These are phyloP conservation scores for Rhodosporidiobolus sp. DNA, from an alignment of 768 basidiomycete genomes.

Conservation along the genomic window DNA sequence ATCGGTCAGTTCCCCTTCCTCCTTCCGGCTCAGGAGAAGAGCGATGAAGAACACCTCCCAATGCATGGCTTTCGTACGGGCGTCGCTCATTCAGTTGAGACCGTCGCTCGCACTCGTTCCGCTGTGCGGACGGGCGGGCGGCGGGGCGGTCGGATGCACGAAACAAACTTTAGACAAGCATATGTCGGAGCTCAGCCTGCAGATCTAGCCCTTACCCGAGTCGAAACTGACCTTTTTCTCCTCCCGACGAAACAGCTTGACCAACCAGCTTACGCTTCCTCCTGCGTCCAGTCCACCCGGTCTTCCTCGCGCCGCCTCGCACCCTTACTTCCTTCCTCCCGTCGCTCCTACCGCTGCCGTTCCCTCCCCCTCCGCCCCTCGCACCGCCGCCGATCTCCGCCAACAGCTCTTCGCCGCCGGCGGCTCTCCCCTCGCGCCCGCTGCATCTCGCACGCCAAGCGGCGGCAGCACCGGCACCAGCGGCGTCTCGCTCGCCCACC, in stretches of 20 bases:
- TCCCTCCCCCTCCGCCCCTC: neutral
- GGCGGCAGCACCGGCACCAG: too few species aligned
- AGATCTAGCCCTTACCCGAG: neutral
- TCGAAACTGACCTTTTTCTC: neutral
- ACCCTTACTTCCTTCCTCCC: neutral
- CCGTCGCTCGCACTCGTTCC: too few species aligned
- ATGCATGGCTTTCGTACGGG: too few species aligned
- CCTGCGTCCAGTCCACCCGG: neutral
- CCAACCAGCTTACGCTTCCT: too few species aligned
- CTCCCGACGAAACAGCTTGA: too few species aligned
- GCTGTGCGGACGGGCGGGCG: too few species aligned
- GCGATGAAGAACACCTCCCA: neutral
- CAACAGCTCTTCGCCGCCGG: constrained; percentile 7
- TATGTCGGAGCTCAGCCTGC: neutral
- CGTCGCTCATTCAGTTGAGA: too few species aligned
- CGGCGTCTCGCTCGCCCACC: neutral
- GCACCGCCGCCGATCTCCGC: constrained; percentile 14
- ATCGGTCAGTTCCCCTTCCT: neutral
- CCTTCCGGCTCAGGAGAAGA: neutral
- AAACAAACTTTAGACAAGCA: too few species aligned
- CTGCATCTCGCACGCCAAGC: neutral
- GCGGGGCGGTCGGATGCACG: too few species aligned
- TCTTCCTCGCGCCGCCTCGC: neutral
- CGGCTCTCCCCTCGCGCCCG: neutral
- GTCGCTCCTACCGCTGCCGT: neutral